Conservation (phyloP, 225 moss, liverwort and hornwort species). For the Takakia lepidozioides region DNA sequence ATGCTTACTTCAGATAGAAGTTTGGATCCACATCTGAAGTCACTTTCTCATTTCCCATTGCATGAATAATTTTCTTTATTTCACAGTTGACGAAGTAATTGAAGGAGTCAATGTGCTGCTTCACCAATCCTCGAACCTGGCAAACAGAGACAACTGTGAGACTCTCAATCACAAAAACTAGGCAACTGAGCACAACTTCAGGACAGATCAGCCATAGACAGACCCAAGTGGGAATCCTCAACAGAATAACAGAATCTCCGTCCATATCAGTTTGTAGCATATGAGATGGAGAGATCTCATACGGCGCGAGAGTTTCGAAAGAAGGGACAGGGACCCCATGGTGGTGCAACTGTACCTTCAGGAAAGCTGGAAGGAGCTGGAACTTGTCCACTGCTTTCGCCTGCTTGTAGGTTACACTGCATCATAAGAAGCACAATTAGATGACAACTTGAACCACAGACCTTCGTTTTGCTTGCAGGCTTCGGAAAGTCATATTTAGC, state of each 20-base stretch:
- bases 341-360: constrained; percentile 92
- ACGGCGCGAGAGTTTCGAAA: too few species aligned
- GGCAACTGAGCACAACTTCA: constrained; percentile 47
- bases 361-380: constrained; percentile 93
- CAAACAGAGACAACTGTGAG: not conserved
- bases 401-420: too few species aligned
- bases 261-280: not conserved
- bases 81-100: constrained; percentile 98
- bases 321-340: too few species aligned
- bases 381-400: constrained; percentile 91
- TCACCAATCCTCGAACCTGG: constrained; percentile 93
- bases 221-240: not conserved
- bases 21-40: constrained; percentile 95
- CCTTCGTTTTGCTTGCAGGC: too few species aligned
- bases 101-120: constrained; percentile 99
- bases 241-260: not conserved
- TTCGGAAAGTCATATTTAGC: too few species aligned
- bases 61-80: constrained; percentile 98
- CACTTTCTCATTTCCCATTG: constrained; percentile 95
- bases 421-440: too few species aligned
- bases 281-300: not conserved
- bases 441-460: too few species aligned
- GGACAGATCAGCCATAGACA: too few species aligned
- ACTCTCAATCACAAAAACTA: not conserved
- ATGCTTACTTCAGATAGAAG: constrained; percentile 82